Base-by-base conservation (phyloP, 2,329 filamentous ascomycete genomes). In the Esteya vermicola region DNA sequence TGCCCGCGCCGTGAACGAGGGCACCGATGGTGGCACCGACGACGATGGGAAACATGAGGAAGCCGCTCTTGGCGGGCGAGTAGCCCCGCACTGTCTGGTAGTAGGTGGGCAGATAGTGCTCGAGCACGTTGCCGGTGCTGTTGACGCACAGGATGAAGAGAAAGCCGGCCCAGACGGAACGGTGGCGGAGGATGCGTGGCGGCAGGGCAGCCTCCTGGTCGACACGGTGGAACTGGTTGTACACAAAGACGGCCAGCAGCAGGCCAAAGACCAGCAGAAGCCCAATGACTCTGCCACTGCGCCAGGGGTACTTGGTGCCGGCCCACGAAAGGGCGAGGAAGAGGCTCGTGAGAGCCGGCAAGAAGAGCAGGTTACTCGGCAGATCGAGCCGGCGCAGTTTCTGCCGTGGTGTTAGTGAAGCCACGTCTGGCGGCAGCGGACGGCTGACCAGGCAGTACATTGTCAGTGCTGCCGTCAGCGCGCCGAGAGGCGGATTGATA, bases 281-380 rank as follows among this genome's bases (percentile, higher is more conserved):
- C 2, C 65, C 68, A 28, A 74, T 66, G 37, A 73, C 59, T 19
- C 54, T 57, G 12, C 61, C 53, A 53, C 58, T 61, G 42, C 52
- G 57, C 72, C 71, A 77, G 4, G 70, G 37, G 40, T 68, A 66
- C 20, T 63, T 52, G 28, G 63, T 57, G 9, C 72, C 72, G 13
- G 70, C 72, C 65, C 68, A 75, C 48, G 75, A 65, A 27, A 76
- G 57, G 8, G 69, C 71, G 4, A 77, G 59, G 9, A 76, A 55
- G 12, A 75, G 57, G 47, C 63, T 68, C 44, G 74, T 52, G 34
- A 74, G 60, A 28, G 64, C 61, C 1, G 70, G 67, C 22, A 72
- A 59, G 48, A 74, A 62, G 43, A 71, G 54, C n/a, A 52, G 52
- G 2, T 64, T 63, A 21, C 72, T 70, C 9, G 61, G 34, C 9